These are phyloP conservation scores for Eucalyptus camaldulensis DNA, from an alignment of 345 rosid species.

Conservation along the genomic window DNA sequence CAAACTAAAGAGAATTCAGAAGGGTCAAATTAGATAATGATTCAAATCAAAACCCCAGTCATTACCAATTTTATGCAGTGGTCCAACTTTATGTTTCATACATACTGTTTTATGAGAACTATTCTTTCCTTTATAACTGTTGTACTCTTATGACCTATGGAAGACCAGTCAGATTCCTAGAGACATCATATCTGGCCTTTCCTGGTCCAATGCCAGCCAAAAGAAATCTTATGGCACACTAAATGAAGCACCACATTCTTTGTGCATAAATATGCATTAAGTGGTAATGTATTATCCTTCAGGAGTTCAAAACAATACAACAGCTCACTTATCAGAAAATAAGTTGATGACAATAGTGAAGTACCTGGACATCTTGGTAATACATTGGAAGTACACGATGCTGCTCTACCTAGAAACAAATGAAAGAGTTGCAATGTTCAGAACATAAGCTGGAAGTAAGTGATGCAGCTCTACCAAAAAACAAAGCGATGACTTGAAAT, in stretches of 20 bases:
- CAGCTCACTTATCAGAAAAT: background rate
- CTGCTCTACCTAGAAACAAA: conserved; percentile 67
- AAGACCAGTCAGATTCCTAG: background rate
- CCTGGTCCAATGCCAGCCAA: background rate
- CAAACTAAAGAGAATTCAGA: background rate
- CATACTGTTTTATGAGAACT: background rate
- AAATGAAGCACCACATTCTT: background rate
- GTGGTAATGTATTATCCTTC: background rate
- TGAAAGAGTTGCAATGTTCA: background rate
- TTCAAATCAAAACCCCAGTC: background rate
- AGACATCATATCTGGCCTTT: background rate
- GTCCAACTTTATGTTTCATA: background rate
- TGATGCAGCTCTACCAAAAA: background rate
- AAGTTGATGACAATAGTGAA: background rate
- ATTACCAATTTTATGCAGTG: background rate
- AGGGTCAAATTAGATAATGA: background rate
- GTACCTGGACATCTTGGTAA: conserved; percentile 76
- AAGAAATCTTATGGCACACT: background rate
- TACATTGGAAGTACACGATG: conserved; percentile 60
- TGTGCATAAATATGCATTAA: background rate
- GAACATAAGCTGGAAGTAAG: background rate
- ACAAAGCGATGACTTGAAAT: background rate
- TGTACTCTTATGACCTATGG: background rate
- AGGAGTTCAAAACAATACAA: background rate
- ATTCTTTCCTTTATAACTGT: background rate